Conservation (phyloP, 2,329 filamentous ascomycete genomes). For the Cladorrhinum sp. region DNA sequence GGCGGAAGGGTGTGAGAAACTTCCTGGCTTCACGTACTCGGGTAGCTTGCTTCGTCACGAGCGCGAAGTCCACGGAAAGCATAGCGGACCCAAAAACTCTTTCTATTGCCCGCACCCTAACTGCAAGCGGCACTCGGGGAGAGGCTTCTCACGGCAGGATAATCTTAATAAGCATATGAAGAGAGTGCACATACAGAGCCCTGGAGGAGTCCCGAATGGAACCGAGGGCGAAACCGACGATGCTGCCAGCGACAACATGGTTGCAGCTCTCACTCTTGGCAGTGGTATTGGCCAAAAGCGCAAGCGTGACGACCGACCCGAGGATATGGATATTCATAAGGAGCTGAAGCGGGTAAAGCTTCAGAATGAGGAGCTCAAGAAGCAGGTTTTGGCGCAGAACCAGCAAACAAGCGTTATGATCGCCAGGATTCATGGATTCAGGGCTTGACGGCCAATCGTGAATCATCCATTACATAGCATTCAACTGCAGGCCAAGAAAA, state of each 20-base stretch:
- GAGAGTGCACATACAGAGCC: constrained; percentile 70
- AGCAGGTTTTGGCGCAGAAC: constrained; percentile 48
- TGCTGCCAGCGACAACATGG: constrained; percentile 46
- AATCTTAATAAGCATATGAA: constrained; percentile 92
- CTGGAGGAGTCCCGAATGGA: constrained; percentile 27
- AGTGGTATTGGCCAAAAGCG: constrained; percentile 41
- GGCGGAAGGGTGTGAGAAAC: constrained; percentile 80
- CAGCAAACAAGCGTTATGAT: constrained; percentile 36
- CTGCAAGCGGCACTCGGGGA: constrained; percentile 85
- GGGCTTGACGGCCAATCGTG: no score
- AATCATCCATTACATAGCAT: no score
- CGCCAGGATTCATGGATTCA: constrained; percentile 5
- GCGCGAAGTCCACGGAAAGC: constrained; percentile 88
- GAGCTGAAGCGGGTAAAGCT: constrained; percentile 65
- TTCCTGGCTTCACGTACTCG: constrained; percentile 92
- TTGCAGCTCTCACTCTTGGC: constrained; percentile 23
- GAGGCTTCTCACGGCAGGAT: constrained; percentile 89
- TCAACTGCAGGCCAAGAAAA: no score
- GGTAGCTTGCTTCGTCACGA: constrained; percentile 87
- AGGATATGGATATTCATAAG: constrained; percentile 52
- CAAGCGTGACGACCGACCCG: constrained; percentile 35
- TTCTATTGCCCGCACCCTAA: constrained; percentile 81
- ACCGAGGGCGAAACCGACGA: constrained; percentile 43
- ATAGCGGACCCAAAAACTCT: constrained; percentile 82
- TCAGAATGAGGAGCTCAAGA: constrained; percentile 60